These are phyloP conservation scores for Thielaviopsis punctulata DNA, from an alignment of 2,329 filamentous ascomycete genomes.

Conservation along the genomic window DNA sequence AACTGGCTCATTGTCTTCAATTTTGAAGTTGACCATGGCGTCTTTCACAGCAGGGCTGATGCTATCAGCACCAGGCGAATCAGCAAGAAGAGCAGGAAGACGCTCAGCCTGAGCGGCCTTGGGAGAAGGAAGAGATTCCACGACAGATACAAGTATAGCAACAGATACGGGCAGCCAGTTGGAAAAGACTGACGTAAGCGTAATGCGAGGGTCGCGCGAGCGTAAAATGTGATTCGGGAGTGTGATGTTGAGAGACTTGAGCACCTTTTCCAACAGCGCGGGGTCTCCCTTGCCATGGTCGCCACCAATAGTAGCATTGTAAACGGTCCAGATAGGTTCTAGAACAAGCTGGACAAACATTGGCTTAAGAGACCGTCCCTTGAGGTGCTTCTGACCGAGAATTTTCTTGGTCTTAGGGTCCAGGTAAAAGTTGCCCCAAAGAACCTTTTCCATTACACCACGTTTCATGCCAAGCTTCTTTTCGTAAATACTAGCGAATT, in stretches of 20 bases:
- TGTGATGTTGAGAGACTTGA: conserved; percentile 70
- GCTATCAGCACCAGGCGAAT: conserved; percentile 57
- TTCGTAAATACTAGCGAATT: conserved; percentile 86
- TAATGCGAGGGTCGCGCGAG: conserved; percentile 64
- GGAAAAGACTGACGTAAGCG: conserved; percentile 74
- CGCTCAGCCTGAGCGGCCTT: conserved; percentile 61
- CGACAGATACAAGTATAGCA: conserved; percentile 79
- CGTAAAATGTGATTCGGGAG: conserved; percentile 72
- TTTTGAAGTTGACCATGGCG: conserved; percentile 72
- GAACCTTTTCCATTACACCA: conserved; percentile 70
- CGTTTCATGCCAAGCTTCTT: conserved; percentile 94
- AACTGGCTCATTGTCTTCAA: conserved; percentile 52
- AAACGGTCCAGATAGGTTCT: conserved; percentile 91
- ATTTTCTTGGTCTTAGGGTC: conserved; percentile 96
- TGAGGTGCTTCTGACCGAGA: conserved; percentile 77
- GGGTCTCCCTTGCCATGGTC: conserved; percentile 72
- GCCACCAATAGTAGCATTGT: conserved; percentile 73
- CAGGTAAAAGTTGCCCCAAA: conserved; percentile 94
- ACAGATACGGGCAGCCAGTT: conserved; percentile 87
- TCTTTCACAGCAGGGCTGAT: conserved; percentile 53
- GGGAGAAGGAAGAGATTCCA: conserved; percentile 82
- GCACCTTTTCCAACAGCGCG: conserved; percentile 77
- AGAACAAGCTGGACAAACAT: conserved; percentile 96
- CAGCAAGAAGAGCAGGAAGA: conserved; percentile 60
- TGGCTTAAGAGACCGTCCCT: conserved; percentile 78